A percentile compares a stretch with the other conserved stretches of the same genome.
phyloP scores from a whole-genome alignment of 1,284 basidiomycete species.

The Sanghuangporus baumii region DNA sequence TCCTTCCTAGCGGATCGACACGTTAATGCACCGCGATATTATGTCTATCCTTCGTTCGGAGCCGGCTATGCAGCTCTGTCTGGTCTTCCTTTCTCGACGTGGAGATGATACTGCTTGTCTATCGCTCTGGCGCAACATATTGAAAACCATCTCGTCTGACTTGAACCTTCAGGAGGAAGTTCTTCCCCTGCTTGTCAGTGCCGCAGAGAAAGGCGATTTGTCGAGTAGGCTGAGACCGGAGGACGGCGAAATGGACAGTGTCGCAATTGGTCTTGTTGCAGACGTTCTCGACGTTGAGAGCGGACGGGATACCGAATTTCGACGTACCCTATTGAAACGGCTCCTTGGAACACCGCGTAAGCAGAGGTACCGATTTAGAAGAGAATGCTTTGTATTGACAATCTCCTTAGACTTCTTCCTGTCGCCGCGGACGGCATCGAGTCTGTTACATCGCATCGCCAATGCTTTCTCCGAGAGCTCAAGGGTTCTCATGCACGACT shows the following conservation, averaged over 20 bases:
- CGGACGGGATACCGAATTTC: constrained; percentile 16
- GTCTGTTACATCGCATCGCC: constrained; percentile 31
- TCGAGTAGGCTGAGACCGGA: constrained; percentile 36
- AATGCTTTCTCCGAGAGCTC: constrained; percentile 34
- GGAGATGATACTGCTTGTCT: constrained; percentile 29
- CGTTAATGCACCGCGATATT: constrained; percentile 33
- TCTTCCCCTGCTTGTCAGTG: constrained; percentile 35
- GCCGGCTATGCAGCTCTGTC: constrained; percentile 38
- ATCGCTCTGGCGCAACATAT: constrained; percentile 40
- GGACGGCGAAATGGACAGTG: constrained; percentile 37
- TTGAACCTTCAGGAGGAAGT: constrained; percentile 24
- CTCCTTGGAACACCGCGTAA: constrained; percentile 35
- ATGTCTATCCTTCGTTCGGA: constrained; percentile 32
- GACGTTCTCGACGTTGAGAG: constrained; percentile 19
- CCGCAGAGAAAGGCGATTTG: constrained; percentile 31
- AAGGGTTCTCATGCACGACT: constrained; percentile 29
- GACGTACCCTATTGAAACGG: constrained; percentile 29
- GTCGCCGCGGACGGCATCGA: constrained; percentile 31
- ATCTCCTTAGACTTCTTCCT: constrained; percentile 30
- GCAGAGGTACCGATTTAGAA: neutral
- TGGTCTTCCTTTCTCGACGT: constrained; percentile 43
- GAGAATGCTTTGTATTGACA: neutral
- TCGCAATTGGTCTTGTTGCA: constrained; percentile 29
- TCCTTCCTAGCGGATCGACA: constrained; percentile 39
- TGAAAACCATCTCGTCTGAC: constrained; percentile 31